Percentiles rank a stretch among this genome's conserved stretches.
These are phyloP conservation scores for Boletellus ananiceps DNA, from an alignment of 768 basidiomycete species.

Conservation along the genomic window DNA sequence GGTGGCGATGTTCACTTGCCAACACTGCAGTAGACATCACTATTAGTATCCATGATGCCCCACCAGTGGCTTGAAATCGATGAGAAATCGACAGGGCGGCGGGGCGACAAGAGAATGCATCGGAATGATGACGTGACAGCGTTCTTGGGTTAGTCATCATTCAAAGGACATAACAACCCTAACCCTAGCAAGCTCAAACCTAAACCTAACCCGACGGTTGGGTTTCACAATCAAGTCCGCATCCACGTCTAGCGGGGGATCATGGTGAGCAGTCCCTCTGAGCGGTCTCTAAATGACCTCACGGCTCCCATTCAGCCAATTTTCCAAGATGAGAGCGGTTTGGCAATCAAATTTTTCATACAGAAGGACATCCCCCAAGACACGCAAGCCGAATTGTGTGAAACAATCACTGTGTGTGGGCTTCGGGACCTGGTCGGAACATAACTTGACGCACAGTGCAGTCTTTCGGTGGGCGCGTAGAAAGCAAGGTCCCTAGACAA, in stretches of 20 bases:
- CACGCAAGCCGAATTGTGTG: conserved; percentile 65
- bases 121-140: background rate
- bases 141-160: conserved; percentile 8
- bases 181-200: conserved; percentile 15
- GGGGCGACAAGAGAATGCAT: too few species aligned
- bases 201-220: conserved; percentile 33
- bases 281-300: background rate
- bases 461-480: conserved; percentile 73
- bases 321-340: conserved; percentile 63
- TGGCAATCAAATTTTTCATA: conserved; percentile 79
- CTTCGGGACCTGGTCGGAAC: background rate
- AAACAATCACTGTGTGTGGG: conserved; percentile 59
- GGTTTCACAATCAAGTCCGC: conserved; percentile 19
- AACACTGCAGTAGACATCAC: too few species aligned
- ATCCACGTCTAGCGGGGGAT: background rate
- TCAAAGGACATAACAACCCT: conserved; percentile 4
- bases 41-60: too few species aligned
- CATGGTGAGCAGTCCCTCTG: conserved; percentile 20
- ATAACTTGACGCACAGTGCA: conserved; percentile 25
- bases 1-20: too few species aligned
- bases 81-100: too few species aligned
- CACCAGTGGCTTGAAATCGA: too few species aligned
- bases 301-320: conserved; percentile 45
- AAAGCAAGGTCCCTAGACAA: conserved; percentile 70
- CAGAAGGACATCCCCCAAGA: conserved; percentile 72